Percentiles rank a stretch among this genome's conserved stretches.
Evolutionary conservation across 2,329 filamentous ascomycete species (phyloP).

Genomic region (Chaetomiaceae sp.): DNA sequence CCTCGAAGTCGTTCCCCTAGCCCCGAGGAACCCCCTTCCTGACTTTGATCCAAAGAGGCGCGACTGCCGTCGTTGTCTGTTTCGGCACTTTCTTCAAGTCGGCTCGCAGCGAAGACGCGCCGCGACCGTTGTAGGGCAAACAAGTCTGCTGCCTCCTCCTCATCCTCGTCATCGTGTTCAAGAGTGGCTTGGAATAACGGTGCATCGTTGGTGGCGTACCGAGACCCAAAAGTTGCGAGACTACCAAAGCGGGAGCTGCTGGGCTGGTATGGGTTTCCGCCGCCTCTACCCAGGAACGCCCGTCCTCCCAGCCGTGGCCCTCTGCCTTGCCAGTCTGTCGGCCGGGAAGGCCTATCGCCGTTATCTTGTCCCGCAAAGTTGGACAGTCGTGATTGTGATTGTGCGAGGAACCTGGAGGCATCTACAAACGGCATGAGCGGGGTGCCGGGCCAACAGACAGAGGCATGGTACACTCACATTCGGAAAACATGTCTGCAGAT

Average conservation of each 20-base stretch:
- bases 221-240: conserved; percentile 64
- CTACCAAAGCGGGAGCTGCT: conserved; percentile 68
- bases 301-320: conserved; percentile 35
- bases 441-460: background rate
- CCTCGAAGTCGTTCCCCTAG: conserved; percentile 46
- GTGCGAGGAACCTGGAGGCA: conserved; percentile 92
- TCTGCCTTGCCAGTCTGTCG: conserved; percentile 35
- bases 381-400: conserved; percentile 88
- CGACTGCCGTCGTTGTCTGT: conserved; percentile 67
- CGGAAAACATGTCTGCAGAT: conserved; percentile 66
- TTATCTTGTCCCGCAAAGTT: conserved; percentile 61
- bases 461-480: conserved; percentile 64
- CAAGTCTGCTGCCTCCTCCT: conserved; percentile 89
- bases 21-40: conserved; percentile 35
- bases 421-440: conserved; percentile 50
- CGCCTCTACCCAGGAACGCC: conserved; percentile 42
- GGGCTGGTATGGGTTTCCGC: conserved; percentile 74
- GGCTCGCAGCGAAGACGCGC: conserved; percentile 78
- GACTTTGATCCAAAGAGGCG: conserved; percentile 50
- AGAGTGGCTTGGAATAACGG: conserved; percentile 92
- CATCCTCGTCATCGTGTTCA: conserved; percentile 88
- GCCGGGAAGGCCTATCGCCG: conserved; percentile 37
- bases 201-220: conserved; percentile 69
- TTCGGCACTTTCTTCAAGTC: conserved; percentile 80
- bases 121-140: conserved; percentile 88